Evolutionary conservation across 768 basidiomycete genomes (phyloP), one percentile per base, ranked within the genome.

Genomic region (Suillus placidus): DNA sequence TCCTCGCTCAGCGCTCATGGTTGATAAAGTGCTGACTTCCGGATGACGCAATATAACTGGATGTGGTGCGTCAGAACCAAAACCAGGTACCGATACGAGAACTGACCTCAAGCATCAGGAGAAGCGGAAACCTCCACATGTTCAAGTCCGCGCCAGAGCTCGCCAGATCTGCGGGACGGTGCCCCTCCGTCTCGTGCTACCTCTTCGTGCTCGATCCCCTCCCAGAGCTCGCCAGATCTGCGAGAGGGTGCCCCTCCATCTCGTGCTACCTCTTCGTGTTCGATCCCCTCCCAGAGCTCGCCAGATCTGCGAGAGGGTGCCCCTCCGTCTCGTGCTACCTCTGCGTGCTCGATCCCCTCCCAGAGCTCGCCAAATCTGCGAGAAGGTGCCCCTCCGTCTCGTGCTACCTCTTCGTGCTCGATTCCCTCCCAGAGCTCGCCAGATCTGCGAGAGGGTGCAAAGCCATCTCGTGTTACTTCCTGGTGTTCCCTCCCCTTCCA

Each of bases 131-230:
- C 16, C 18, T 42, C 57, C 26, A 12, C 57, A 30, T 60, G 57
- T 60, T 60, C 57, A 16, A 60, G 38, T 12, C 57, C 57, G n/a
- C 35, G 57, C 57, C 57, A 58, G 38, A 58, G 57, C 26, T 40
- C 57, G 16, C 57, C 57, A 6, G 57, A 58, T 58, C 57, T 38
- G 26, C 57, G 57, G 10, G 37, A 10, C 9, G 38, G 26, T 7
- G 26, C 37, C 0, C 12, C 5, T 23, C 47, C 49, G 49, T 49
- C 49, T 26, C 23, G 49, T 26, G 49, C 49, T 14, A 49, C 23
- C 6, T 49, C 49, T 6, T 49, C 49, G n/a, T 49, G 49, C 7
- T 49, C 49, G 4, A 26, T 26, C 26, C 26, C 26, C 26, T 26
- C 26, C 26, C 57, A 58, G 57, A 58, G 57, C 16, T 38, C 57